A percentile compares a stretch with the other conserved stretches of the same genome.
phyloP scores from a whole-genome alignment of 208 protist genomes.

The Lotmaria passim region DNA sequence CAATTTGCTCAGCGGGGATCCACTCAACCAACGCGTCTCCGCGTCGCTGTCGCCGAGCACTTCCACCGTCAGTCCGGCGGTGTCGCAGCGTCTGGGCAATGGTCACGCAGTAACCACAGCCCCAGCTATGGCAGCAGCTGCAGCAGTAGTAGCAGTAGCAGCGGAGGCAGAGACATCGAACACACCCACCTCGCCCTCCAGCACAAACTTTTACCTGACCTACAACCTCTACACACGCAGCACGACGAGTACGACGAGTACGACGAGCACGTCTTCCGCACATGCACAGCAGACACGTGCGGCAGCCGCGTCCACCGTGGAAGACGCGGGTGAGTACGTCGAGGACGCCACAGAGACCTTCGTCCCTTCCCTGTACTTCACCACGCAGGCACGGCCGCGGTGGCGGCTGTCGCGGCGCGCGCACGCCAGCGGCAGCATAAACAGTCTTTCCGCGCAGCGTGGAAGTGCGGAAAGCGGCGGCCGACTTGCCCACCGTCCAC shows the following conservation, averaged over 20 bases:
- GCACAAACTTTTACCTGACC: neutral
- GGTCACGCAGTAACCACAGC: neutral
- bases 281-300: neutral
- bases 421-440: neutral
- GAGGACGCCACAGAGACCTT: conserved; percentile 15
- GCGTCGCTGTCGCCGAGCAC: conserved; percentile 5
- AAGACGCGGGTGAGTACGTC: conserved; percentile 21
- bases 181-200: neutral
- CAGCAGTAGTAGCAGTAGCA: neutral
- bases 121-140: neutral
- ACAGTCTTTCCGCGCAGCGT: neutral
- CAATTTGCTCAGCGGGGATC: neutral
- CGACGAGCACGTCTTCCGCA: neutral
- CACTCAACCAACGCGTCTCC: neutral
- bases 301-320: neutral
- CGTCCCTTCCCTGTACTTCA: conserved; percentile 32
- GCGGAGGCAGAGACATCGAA: neutral
- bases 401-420: neutral
- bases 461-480: neutral
- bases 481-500: neutral
- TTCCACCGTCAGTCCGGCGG: neutral
- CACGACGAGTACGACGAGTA: too few relatives aligned
- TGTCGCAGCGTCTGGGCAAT: too few relatives aligned
- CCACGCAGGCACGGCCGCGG: neutral
- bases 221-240: neutral